A percentile compares a stretch with the other conserved stretches of the same genome.
Conservation (phyloP, 352 stramenopile species). For the Pythium rishiriense region DNA sequence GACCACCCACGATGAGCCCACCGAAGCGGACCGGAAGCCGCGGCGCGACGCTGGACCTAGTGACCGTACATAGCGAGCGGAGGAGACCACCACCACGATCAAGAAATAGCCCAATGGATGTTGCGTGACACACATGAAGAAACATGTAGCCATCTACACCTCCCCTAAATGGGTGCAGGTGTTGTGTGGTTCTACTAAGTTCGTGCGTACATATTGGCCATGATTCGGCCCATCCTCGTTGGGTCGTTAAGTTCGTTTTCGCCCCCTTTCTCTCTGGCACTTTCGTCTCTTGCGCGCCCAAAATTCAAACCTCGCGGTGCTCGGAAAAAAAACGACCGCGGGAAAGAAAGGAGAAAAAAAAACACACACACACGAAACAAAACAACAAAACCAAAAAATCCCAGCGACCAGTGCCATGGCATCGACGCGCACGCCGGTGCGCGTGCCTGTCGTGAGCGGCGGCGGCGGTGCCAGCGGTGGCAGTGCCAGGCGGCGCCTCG, state of each 20-base stretch:
- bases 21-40: too few species aligned
- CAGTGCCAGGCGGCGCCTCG: neutral
- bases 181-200: too few species aligned
- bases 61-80: too few species aligned
- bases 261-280: neutral
- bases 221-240: neutral
- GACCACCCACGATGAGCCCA: neutral
- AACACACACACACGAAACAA: neutral
- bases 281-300: conserved; percentile 1
- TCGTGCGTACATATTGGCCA: too few species aligned
- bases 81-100: too few species aligned
- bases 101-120: too few species aligned
- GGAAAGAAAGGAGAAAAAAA: neutral
- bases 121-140: too few species aligned
- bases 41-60: too few species aligned
- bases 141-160: too few species aligned
- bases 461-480: neutral
- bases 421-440: conserved; percentile 15
- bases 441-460: neutral
- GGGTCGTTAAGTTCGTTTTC: neutral
- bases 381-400: too few species aligned
- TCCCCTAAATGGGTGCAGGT: too few species aligned
- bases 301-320: conserved; percentile 19
- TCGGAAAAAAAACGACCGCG: neutral
- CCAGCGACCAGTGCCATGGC: conserved; percentile 8